These are phyloP conservation scores for Aspergillus novofumigatus DNA, from an alignment of 2,329 filamentous ascomycete species.

Conservation along the genomic window DNA sequence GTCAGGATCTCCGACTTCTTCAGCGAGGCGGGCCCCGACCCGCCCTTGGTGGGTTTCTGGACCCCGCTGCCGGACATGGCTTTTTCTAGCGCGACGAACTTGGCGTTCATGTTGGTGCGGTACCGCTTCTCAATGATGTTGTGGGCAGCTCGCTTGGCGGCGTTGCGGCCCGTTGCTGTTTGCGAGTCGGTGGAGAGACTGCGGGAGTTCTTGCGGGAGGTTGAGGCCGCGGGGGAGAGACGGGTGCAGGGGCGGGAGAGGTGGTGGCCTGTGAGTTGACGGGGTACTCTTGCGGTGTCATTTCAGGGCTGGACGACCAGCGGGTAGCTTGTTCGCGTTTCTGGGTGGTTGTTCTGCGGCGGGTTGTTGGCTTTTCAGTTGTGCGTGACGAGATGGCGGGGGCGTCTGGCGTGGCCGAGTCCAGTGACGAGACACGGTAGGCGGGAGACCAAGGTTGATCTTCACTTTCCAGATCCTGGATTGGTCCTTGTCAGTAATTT, in stretches of 20 bases:
- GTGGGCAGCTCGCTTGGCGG: conserved; percentile 38
- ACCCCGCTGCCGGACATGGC: conserved; percentile 25
- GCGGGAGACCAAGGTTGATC: conserved; percentile 30
- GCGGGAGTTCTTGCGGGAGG: conserved; percentile 20
- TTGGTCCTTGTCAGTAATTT: background rate
- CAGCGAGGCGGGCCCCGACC: conserved; percentile 24
- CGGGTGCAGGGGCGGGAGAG: conserved; percentile 7
- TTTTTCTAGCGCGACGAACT: conserved; percentile 37
- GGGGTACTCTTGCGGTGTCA: conserved; percentile 21
- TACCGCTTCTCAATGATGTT: conserved; percentile 42
- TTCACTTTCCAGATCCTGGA: conserved; percentile 32
- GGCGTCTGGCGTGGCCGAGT: conserved; percentile 8
- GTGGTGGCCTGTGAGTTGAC: conserved; percentile 7
- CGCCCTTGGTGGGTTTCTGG: conserved; percentile 23
- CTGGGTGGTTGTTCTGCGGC: conserved; percentile 7
- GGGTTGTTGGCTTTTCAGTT: conserved; percentile 3
- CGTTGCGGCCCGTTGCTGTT: conserved; percentile 25
- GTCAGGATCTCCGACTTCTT: conserved; percentile 38
- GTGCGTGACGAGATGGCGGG: background rate
- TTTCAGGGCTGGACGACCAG: conserved; percentile 28
- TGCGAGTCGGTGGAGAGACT: conserved; percentile 25
- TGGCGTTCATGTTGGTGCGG: conserved; percentile 42
- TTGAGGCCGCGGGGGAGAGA: conserved; percentile 5
- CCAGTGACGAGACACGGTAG: conserved; percentile 17
- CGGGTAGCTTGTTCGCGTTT: conserved; percentile 7